Percentiles rank a stretch among this genome's conserved stretches.
Evolutionary conservation across 1,284 basidiomycete species (phyloP).

Genomic region (Phellopilus nigrolimitatus): DNA sequence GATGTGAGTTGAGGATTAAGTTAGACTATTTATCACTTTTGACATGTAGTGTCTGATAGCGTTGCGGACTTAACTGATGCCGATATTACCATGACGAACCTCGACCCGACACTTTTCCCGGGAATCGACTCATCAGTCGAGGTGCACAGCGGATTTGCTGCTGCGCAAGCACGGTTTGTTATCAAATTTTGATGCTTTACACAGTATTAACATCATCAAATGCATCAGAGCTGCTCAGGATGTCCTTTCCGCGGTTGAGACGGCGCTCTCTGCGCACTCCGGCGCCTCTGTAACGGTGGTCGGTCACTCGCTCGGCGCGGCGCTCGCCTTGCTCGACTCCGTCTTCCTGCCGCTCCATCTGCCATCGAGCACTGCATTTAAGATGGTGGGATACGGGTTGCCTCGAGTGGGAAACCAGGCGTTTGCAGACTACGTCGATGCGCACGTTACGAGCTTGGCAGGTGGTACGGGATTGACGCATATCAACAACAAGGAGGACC

Average conservation of each 20-base stretch:
- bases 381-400: slow-evolving; percentile 39
- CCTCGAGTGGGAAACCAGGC: slow-evolving; percentile 34
- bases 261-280: slow-evolving; percentile 28
- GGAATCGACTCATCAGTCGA: slow-evolving; percentile 21
- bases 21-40: background rate
- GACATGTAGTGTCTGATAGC: slow-evolving; percentile 5
- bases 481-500: slow-evolving; percentile 30
- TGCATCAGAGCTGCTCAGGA: slow-evolving; percentile 29
- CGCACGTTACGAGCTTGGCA: slow-evolving; percentile 19
- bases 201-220: slow-evolving; percentile 15
- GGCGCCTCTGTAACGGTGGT: slow-evolving; percentile 32
- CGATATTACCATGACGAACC: slow-evolving; percentile 26
- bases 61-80: slow-evolving; percentile 31
- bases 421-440: slow-evolving; percentile 24
- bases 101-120: slow-evolving; percentile 28
- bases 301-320: slow-evolving; percentile 43
- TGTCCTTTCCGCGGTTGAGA: slow-evolving; percentile 35
- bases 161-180: slow-evolving; percentile 21
- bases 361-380: slow-evolving; percentile 33
- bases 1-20: slow-evolving; percentile 17
- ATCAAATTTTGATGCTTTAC: slow-evolving; percentile 11
- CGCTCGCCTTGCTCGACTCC: slow-evolving; percentile 44
- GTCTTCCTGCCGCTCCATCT: slow-evolving; percentile 44
- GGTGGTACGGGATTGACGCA: slow-evolving; percentile 26
- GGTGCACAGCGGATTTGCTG: slow-evolving; percentile 25